phyloP scores from a whole-genome alignment of 1,139 yeast species.

The Suhomyces ambrosiae region DNA sequence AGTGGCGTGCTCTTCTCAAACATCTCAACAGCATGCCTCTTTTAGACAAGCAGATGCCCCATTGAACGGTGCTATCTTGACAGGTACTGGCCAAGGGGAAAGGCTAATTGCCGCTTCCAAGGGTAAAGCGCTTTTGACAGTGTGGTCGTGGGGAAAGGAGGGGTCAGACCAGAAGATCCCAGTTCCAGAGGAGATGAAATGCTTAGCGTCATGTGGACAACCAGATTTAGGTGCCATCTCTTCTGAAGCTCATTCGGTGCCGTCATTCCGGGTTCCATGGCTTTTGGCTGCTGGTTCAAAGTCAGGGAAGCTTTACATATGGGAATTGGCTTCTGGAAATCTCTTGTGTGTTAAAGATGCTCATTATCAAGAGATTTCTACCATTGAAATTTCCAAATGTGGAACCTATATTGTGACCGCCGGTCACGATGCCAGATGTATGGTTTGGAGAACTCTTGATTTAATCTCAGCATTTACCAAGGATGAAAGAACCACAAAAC shows the following conservation, averaged over 20 bases:
- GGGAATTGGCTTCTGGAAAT: constrained; percentile 86
- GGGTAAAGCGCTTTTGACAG: constrained; percentile 72
- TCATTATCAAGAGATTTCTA: constrained; percentile 78
- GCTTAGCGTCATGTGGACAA: constrained; percentile 54
- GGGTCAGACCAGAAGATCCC: constrained; percentile 82
- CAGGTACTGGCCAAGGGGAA: constrained; percentile 47
- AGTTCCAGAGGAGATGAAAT: constrained; percentile 74
- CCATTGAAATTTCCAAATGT: constrained; percentile 59
- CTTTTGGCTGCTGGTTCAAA: constrained; percentile 71
- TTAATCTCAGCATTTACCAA: constrained; percentile 44
- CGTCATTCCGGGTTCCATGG: constrained; percentile 59
- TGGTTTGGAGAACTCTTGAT: constrained; percentile 73
- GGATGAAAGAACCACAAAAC: constrained; percentile 32
- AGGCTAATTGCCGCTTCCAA: constrained; percentile 63
- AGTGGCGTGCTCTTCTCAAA: constrained; percentile 51
- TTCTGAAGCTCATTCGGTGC: constrained; percentile 16
- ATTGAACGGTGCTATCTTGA: constrained; percentile 46
- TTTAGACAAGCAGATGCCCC: constrained; percentile 59
- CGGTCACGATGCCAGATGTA: constrained; percentile 80
- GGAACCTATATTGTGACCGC: constrained; percentile 73
- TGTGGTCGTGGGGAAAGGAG: constrained; percentile 78
- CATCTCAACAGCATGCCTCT: constrained; percentile 50
- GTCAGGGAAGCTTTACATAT: constrained; percentile 74
- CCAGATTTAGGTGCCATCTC: constrained; percentile 20
- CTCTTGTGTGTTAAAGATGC: constrained; percentile 73